A percentile compares a stretch with the other conserved stretches of the same genome.
phyloP scores from a whole-genome alignment of 2,329 filamentous ascomycete species.

The Hymenoscyphus linearis region DNA sequence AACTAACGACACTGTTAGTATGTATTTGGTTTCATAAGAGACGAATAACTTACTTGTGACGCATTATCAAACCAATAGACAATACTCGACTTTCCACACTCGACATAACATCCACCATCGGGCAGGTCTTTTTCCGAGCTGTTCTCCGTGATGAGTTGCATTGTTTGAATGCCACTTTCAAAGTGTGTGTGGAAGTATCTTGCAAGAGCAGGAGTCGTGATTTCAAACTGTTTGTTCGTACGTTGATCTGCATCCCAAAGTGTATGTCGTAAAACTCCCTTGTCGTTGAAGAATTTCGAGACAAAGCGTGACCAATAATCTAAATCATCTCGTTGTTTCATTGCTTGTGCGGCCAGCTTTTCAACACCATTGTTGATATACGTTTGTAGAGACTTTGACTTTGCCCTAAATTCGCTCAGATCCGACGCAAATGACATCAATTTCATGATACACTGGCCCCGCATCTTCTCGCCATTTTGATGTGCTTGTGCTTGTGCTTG shows the following conservation, averaged over 20 bases:
- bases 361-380: constrained; percentile 24
- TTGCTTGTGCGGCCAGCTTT: constrained; percentile 37
- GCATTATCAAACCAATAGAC: constrained; percentile 86
- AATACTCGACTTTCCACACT: constrained; percentile 71
- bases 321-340: constrained; percentile 62
- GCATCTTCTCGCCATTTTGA: constrained; percentile 37
- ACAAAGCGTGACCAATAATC: constrained; percentile 78
- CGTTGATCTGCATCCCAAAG: constrained; percentile 52
- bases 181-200: constrained; percentile 90
- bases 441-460: constrained; percentile 53
- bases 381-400: constrained; percentile 28
- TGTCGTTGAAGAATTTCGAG: constrained; percentile 70
- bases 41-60: constrained; percentile 59
- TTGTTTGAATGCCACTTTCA: constrained; percentile 75
- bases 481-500: constrained; percentile 36
- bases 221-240: constrained; percentile 75
- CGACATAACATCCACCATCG: constrained; percentile 66
- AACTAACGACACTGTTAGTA: constrained; percentile 47
- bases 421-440: constrained; percentile 59
- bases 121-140: constrained; percentile 50
- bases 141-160: constrained; percentile 80
- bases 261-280: constrained; percentile 71
- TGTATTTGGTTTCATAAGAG: neutral
- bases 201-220: constrained; percentile 73
- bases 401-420: constrained; percentile 51